Conservation (phyloP, 2,329 filamentous ascomycete genomes). For the Arthrobotrys conoides region DNA sequence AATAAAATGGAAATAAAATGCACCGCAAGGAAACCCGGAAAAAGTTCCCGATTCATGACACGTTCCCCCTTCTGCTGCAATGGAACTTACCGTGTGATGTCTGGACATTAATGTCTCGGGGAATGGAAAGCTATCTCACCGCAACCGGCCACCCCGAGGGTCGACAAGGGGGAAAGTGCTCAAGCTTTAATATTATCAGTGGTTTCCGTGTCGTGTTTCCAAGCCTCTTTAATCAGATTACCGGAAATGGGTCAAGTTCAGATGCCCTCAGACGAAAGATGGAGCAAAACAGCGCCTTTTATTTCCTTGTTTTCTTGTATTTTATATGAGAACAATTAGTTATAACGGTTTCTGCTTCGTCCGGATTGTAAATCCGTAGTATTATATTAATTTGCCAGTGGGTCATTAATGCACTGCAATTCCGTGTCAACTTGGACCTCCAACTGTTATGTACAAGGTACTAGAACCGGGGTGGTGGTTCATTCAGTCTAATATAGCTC, state of each 20-base stretch:
- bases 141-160: slow-evolving; percentile 11
- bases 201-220: background rate
- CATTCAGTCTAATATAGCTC: background rate
- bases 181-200: background rate
- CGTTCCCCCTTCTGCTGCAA: slow-evolving; percentile 1
- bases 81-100: slow-evolving; percentile 33
- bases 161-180: slow-evolving; percentile 13
- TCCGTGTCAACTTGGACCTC: no score
- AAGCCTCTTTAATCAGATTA: slow-evolving; percentile 26
- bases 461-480: background rate
- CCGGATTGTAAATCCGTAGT: slow-evolving; percentile 8
- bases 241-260: slow-evolving; percentile 13
- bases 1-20: background rate
- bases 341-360: slow-evolving; percentile 1
- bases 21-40: slow-evolving; percentile 27
- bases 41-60: slow-evolving; percentile 17
- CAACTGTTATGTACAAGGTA: background rate
- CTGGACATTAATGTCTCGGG: slow-evolving; percentile 39
- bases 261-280: background rate
- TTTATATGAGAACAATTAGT: background rate
- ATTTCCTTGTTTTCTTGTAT: background rate
- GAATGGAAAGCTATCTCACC: slow-evolving; percentile 17
- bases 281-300: background rate
- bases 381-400: slow-evolving; percentile 18
- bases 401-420: background rate